Evolutionary conservation across 164 flowering plant species (phyloP), one percentile per base, ranked within the genome.

Genomic region (Chimonanthus praecox): DNA sequence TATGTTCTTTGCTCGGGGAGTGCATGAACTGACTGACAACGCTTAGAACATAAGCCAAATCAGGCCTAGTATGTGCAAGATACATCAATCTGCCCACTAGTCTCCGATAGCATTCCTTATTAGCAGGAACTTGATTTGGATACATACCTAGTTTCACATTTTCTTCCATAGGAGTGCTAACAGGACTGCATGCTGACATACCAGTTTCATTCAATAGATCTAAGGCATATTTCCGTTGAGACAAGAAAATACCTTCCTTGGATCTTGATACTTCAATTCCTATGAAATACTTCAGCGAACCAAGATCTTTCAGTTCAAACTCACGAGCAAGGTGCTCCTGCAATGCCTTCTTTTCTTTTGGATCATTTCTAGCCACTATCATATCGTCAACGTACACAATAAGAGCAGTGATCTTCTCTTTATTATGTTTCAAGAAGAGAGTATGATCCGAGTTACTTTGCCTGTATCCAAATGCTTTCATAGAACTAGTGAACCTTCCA

Each of bases 41-140:
- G 11, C 68, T 65, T 44, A 65, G n/a, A 46, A 4, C 68, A 65
- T 65, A 65, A 33, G 68, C 48, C 15, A 65, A 43, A 65, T 65
- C 48, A 44, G 18, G 68, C 68, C 47, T 7, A 65, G 47, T 65
- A 65, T 44, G 68, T 65, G 68, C 68, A 65, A 65, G 68, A 65
- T 65, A 65, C n/a, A 65, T 65, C 43, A 65, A 65, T 65, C 68
- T 65, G 2, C 68, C 68, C 11, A 65, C 68, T 4, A 65, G 68
- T 44, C 68, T 65, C 3, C 33, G 68, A 65, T 65, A 65, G 68
- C 48, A 0, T 65, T 65, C 47, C 68, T 65, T 65, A n/a, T 65
- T 65, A 65, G 68, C 47, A 65, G n/a, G 68, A 65, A 65, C 68
- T 9, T 65, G 68, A 65, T 65, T 65, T 43, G 48, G 47, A 65